phyloP scores from a whole-genome alignment of 108 stramenopile genomes.

The Cyclotella baltica region DNA sequence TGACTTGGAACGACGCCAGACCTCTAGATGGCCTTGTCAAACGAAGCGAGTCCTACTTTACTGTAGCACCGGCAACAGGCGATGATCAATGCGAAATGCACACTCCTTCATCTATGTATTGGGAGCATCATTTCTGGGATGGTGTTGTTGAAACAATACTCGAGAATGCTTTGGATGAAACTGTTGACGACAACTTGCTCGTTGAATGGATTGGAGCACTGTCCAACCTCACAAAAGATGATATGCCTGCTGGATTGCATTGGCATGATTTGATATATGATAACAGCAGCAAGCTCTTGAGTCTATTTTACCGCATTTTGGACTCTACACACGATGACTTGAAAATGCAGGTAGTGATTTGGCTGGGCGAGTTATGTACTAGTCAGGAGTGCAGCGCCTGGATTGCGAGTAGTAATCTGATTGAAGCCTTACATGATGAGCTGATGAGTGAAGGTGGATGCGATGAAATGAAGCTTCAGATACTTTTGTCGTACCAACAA shows the following conservation, averaged over 20 bases:
- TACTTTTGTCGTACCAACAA: conserved; percentile 34
- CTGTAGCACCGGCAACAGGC: neutral
- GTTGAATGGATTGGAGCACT: conserved; percentile 43
- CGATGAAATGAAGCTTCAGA: conserved; percentile 38
- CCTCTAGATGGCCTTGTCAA: conserved; percentile 22
- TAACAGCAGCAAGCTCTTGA: conserved; percentile 5
- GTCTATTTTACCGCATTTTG: conserved; percentile 16
- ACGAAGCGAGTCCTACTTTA: conserved; percentile 19
- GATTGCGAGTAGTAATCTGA: conserved; percentile 32
- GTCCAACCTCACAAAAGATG: conserved; percentile 35
- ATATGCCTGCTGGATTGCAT: conserved; percentile 39
- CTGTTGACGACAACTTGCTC: conserved; percentile 30
- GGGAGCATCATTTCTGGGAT: conserved; percentile 46
- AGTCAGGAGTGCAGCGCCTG: conserved; percentile 41
- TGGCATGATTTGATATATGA: conserved; percentile 43
- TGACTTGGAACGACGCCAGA: neutral
- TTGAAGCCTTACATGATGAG: conserved; percentile 22
- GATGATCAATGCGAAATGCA: neutral
- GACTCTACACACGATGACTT: conserved; percentile 30
- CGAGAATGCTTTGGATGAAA: conserved; percentile 9
- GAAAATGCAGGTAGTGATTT: conserved; percentile 34
- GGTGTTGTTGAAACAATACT: conserved; percentile 22
- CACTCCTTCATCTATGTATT: conserved; percentile 3
- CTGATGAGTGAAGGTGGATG: conserved; percentile 6
- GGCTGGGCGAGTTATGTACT: conserved; percentile 40